Percentiles rank a stretch among this genome's conserved stretches.
phyloP scores from a whole-genome alignment of 2,329 filamentous ascomycete species.

The Penicillium sp. region DNA sequence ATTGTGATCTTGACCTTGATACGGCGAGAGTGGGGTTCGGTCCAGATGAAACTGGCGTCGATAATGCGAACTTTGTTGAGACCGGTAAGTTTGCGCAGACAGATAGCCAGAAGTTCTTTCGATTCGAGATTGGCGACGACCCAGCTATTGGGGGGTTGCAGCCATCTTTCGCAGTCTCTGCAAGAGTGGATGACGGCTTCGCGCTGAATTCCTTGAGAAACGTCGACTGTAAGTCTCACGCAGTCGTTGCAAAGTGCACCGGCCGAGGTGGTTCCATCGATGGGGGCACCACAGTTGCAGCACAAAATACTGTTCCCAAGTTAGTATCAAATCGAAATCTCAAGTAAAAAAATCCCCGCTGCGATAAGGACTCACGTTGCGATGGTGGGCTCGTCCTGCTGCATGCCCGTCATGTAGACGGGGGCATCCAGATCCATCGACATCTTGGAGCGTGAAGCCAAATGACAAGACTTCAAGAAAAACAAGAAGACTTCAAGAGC shows the following conservation, averaged over 20 bases:
- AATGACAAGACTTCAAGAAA: slow-evolving; percentile 2
- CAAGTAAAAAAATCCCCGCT: slow-evolving; percentile 14
- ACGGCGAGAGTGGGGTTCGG: slow-evolving; percentile 89
- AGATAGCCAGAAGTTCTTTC: slow-evolving; percentile 86
- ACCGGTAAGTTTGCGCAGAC: slow-evolving; percentile 81
- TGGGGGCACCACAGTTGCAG: slow-evolving; percentile 94
- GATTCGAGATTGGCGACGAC: slow-evolving; percentile 81
- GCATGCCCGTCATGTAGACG: slow-evolving; percentile 48
- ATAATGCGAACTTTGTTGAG: slow-evolving; percentile 89
- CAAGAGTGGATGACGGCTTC: slow-evolving; percentile 90
- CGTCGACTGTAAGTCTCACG: slow-evolving; percentile 90
- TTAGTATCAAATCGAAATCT: slow-evolving; percentile 16
- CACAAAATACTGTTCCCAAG: slow-evolving; percentile 71
- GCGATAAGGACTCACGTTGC: slow-evolving; percentile 52
- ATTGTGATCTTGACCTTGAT: slow-evolving; percentile 95
- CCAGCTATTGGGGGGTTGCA: slow-evolving; percentile 83
- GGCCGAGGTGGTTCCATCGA: slow-evolving; percentile 82
- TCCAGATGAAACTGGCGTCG: slow-evolving; percentile 97
- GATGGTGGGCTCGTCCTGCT: slow-evolving; percentile 37
- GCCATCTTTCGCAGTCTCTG: slow-evolving; percentile 91
- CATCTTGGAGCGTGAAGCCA: slow-evolving; percentile 22
- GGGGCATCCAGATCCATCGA: slow-evolving; percentile 59
- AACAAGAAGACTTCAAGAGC: slow-evolving; percentile 4
- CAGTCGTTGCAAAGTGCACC: slow-evolving; percentile 95
- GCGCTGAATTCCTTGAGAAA: slow-evolving; percentile 84